Conservation (phyloP, 2,329 filamentous ascomycete genomes). For the Huntiella bhutanensis region DNA sequence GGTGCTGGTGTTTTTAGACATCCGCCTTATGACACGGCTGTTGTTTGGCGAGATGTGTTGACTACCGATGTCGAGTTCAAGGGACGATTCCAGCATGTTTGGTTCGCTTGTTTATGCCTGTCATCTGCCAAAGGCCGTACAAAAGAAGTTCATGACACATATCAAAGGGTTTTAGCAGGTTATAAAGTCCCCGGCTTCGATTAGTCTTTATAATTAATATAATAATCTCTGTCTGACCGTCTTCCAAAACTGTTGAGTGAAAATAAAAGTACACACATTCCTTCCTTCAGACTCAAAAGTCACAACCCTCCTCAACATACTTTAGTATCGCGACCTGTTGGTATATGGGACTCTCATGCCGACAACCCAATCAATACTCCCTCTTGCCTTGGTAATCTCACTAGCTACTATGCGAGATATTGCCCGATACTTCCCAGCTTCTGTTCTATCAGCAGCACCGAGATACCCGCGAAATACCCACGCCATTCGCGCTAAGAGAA, state of each 20-base stretch:
- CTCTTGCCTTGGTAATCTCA: slow-evolving; percentile 5
- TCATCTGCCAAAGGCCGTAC: no score
- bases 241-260: no score
- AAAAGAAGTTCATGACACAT: no score
- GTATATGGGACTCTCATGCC: slow-evolving; percentile 3
- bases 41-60: slow-evolving; percentile 43
- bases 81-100: slow-evolving; percentile 32
- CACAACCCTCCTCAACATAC: no score
- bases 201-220: no score
- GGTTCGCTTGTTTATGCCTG: slow-evolving; percentile 1
- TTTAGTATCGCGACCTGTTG: background rate
- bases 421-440: slow-evolving; percentile 4
- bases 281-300: no score
- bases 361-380: slow-evolving; percentile 4
- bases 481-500: slow-evolving; percentile 3
- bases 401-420: slow-evolving; percentile 3
- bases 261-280: no score
- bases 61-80: slow-evolving; percentile 39
- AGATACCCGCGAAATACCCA: slow-evolving; percentile 3
- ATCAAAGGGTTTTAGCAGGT: no score
- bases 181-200: no score
- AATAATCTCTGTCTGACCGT: no score
- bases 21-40: slow-evolving; percentile 40
- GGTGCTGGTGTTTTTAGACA: slow-evolving; percentile 51
- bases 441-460: slow-evolving; percentile 1